phyloP scores from a whole-genome alignment of 2,329 filamentous ascomycete species.

The Diaporthe sp. region DNA sequence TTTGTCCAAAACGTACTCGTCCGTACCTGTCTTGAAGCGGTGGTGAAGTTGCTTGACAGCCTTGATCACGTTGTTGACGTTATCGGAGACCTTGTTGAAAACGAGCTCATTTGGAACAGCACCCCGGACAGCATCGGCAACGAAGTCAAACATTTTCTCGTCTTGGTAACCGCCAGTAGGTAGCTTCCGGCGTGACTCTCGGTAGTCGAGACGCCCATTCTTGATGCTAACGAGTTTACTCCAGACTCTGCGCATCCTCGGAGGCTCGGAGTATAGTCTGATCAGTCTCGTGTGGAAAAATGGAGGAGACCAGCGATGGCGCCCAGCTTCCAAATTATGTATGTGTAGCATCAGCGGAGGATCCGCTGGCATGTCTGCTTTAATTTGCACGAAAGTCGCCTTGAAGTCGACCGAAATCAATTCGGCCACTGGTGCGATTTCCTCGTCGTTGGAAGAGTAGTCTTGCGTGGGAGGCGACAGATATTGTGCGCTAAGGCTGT shows the following conservation, averaged over 20 bases:
- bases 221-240: slow-evolving; percentile 89
- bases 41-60: slow-evolving; percentile 92
- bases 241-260: slow-evolving; percentile 87
- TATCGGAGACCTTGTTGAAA: slow-evolving; percentile 93
- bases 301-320: slow-evolving; percentile 88
- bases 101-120: slow-evolving; percentile 93
- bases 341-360: slow-evolving; percentile 94
- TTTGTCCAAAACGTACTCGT: slow-evolving; percentile 91
- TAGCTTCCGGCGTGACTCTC: slow-evolving; percentile 80
- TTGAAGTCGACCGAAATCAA: slow-evolving; percentile 87
- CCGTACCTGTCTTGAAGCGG: slow-evolving; percentile 87
- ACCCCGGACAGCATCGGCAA: slow-evolving; percentile 86
- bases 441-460: slow-evolving; percentile 51
- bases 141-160: slow-evolving; percentile 87
- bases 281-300: slow-evolving; percentile 83
- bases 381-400: slow-evolving; percentile 85
- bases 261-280: slow-evolving; percentile 89
- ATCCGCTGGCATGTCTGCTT: slow-evolving; percentile 88
- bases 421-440: slow-evolving; percentile 65
- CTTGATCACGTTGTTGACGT: slow-evolving; percentile 89
- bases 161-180: slow-evolving; percentile 71
- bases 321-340: slow-evolving; percentile 84
- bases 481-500: slow-evolving; percentile 45
- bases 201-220: slow-evolving; percentile 82
- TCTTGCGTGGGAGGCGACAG: slow-evolving; percentile 57